phyloP scores from a whole-genome alignment of 495 filamentous ascomycete genomes.

The Endocarpon pusillum region DNA sequence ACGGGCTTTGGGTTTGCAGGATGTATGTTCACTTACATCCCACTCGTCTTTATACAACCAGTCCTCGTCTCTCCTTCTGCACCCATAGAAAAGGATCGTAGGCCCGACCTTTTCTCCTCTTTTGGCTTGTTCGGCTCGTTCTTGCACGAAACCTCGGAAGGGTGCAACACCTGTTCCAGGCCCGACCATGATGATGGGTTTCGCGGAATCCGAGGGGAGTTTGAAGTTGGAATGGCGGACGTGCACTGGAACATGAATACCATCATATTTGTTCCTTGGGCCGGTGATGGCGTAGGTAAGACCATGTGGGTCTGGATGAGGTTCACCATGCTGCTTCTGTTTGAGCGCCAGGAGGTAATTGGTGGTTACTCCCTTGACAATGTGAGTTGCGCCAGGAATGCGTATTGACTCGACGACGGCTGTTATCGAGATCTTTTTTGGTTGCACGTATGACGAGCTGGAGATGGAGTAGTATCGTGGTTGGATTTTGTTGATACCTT shows the following conservation, averaged over 20 bases:
- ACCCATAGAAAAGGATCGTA: slow-evolving; percentile 88
- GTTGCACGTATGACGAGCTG: slow-evolving; percentile 85
- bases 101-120: slow-evolving; percentile 74
- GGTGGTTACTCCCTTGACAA: slow-evolving; percentile 87
- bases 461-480: slow-evolving; percentile 99
- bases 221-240: slow-evolving; percentile 99
- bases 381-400: slow-evolving; percentile 58
- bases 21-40: slow-evolving; percentile 77
- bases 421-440: slow-evolving; percentile 84
- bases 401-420: slow-evolving; percentile 77
- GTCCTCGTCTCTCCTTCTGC: slow-evolving; percentile 68
- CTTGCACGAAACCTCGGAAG: slow-evolving; percentile 89
- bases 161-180: slow-evolving; percentile 95
- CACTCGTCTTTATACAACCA: slow-evolving; percentile 87
- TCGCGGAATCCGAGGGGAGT: slow-evolving; percentile 83
- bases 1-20: no score
- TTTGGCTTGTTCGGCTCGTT: slow-evolving; percentile 65
- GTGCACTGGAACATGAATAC: slow-evolving; percentile 88
- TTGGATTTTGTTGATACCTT: slow-evolving; percentile 86
- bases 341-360: slow-evolving; percentile 96
- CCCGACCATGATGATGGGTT: slow-evolving; percentile 89
- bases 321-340: slow-evolving; percentile 88
- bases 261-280: slow-evolving; percentile 92
- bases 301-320: slow-evolving; percentile 69
- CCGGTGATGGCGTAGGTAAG: slow-evolving; percentile 78